A percentile compares a stretch with the other conserved stretches of the same genome.
phyloP scores from a whole-genome alignment of 176 grass and related monocot genomes.

The Cenchrus purpureus region DNA sequence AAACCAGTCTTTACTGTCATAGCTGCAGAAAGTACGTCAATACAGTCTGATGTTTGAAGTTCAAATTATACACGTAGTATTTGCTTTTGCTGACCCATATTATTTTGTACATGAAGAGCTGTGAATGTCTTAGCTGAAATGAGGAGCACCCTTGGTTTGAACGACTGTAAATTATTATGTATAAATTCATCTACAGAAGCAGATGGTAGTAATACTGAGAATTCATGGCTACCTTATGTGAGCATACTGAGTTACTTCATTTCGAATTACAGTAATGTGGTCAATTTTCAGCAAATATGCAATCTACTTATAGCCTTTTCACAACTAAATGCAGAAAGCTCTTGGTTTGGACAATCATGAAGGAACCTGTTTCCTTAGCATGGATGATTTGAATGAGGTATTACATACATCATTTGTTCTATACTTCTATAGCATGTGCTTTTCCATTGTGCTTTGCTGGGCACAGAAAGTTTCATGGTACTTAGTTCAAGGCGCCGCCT shows the following conservation, averaged over 20 bases:
- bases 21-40: background rate
- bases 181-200: conserved; percentile 80
- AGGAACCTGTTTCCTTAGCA: conserved; percentile 64
- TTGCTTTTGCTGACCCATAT: conserved; percentile 34
- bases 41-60: background rate
- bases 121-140: conserved; percentile 82
- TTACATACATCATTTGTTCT: conserved; percentile 28
- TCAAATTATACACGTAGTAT: background rate
- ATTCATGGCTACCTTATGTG: conserved; percentile 95
- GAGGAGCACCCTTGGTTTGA: conserved; percentile 78
- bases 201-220: conserved; percentile 55
- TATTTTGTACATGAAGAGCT: conserved; percentile 60
- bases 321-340: conserved; percentile 63
- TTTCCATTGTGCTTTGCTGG: conserved; percentile 15
- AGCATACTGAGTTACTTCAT: conserved; percentile 47
- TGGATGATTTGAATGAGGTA: conserved; percentile 92
- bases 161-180: conserved; percentile 87
- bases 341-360: conserved; percentile 62
- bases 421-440: conserved; percentile 19
- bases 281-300: conserved; percentile 36
- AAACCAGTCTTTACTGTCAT: background rate
- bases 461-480: conserved; percentile 2
- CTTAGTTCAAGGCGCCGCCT: background rate
- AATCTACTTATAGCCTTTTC: conserved; percentile 48
- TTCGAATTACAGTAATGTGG: conserved; percentile 7